Conservation (phyloP, 306 rosid genomes). For the Prunus mira region DNA sequence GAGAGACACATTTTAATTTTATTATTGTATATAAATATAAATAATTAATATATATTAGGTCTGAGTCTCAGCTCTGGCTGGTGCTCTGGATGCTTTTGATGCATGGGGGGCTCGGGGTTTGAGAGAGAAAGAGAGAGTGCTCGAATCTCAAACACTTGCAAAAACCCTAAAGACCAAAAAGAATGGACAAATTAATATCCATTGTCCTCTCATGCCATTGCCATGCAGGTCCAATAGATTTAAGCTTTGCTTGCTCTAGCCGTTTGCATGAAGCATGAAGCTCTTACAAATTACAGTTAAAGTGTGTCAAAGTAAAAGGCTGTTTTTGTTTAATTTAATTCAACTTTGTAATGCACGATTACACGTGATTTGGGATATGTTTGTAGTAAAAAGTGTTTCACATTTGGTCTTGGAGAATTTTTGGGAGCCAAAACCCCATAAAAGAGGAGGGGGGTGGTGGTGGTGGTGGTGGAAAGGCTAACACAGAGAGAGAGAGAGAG, state of each 20-base stretch:
- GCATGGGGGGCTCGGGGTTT: slow-evolving; percentile 9
- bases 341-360: slow-evolving; percentile 15
- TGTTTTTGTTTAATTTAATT: slow-evolving; percentile 1
- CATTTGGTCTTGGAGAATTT: slow-evolving; percentile 24
- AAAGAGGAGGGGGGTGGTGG: slow-evolving; percentile 4
- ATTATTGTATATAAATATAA: neutral
- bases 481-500: neutral
- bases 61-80: slow-evolving; percentile 4
- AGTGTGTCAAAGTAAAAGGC: slow-evolving; percentile 13
- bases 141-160: slow-evolving; percentile 30
- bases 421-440: slow-evolving; percentile 31
- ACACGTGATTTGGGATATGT: slow-evolving; percentile 32
- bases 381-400: slow-evolving; percentile 19
- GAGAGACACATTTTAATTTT: neutral
- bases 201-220: neutral
- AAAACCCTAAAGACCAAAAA: slow-evolving; percentile 12
- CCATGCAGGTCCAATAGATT: slow-evolving; percentile 18
- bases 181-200: slow-evolving; percentile 20
- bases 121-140: slow-evolving; percentile 17
- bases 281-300: neutral
- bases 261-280: neutral
- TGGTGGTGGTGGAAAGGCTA: slow-evolving; percentile 17
- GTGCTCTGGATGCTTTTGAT: slow-evolving; percentile 28
- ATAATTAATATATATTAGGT: neutral
- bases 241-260: neutral